Percentiles rank a stretch among this genome's conserved stretches.
phyloP scores from a whole-genome alignment of 1,284 basidiomycete genomes.

The Flammula alnicola region DNA sequence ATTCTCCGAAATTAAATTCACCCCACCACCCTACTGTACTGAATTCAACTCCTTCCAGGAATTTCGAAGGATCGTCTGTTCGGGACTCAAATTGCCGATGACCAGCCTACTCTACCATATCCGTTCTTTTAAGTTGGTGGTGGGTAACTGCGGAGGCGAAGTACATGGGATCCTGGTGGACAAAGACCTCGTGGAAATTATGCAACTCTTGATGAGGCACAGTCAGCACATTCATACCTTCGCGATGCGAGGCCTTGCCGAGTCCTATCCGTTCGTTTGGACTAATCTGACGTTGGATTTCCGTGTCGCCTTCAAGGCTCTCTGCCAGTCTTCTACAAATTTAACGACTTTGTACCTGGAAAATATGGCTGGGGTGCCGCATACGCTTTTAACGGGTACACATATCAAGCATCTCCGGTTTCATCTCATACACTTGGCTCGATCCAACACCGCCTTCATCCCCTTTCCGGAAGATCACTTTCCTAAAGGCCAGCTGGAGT shows the following conservation, averaged over 20 bases:
- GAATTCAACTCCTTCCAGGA: slow-evolving; percentile 9
- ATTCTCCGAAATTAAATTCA: slow-evolving; percentile 16
- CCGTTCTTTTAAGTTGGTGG: slow-evolving; percentile 15
- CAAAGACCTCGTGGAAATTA: slow-evolving; percentile 12
- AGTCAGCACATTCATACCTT: slow-evolving; percentile 11
- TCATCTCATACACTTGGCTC: slow-evolving; percentile 16
- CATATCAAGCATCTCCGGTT: slow-evolving; percentile 17
- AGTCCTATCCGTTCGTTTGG: slow-evolving; percentile 20
- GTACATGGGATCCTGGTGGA: slow-evolving; percentile 18
- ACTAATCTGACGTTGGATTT: slow-evolving; percentile 15
- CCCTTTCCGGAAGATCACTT: slow-evolving; percentile 9
- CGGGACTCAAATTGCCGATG: slow-evolving; percentile 9
- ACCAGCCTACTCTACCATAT: slow-evolving; percentile 15
- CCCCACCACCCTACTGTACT: slow-evolving; percentile 10
- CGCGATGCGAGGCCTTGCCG: slow-evolving; percentile 15
- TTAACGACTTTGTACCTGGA: slow-evolving; percentile 14
- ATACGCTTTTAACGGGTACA: slow-evolving; percentile 12
- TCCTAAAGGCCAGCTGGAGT: slow-evolving; percentile 15
- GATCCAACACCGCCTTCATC: neutral
- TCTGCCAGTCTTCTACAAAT: slow-evolving; percentile 10
- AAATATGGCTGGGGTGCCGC: slow-evolving; percentile 19
- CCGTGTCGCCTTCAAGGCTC: slow-evolving; percentile 11
- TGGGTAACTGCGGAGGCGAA: slow-evolving; percentile 18
- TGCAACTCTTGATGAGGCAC: slow-evolving; percentile 4
- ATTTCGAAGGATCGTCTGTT: slow-evolving; percentile 10